Evolutionary conservation across 495 filamentous ascomycete species (phyloP).

Genomic region (Chaetomidium leptoderma): DNA sequence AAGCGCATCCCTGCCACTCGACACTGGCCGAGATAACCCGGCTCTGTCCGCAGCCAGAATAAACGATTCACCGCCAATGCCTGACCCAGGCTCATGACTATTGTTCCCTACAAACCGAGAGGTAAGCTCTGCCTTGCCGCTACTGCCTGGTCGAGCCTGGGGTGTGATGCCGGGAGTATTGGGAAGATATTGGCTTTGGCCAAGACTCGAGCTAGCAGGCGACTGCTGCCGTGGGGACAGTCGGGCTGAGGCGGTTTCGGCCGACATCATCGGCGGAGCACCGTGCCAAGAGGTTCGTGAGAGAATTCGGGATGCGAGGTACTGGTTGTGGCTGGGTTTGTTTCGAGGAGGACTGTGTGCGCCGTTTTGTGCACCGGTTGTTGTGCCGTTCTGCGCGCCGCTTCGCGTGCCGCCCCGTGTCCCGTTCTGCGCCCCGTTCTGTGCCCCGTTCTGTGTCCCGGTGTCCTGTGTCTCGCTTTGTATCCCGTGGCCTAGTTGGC

Average conservation of each 20-base stretch:
- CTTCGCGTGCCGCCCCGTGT: no score
- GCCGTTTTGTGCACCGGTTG: conserved; percentile 4
- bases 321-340: conserved; percentile 37
- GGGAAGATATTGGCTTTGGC: conserved; percentile 23
- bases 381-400: conserved; percentile 9
- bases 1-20: conserved; percentile 15
- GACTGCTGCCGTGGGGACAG: conserved; percentile 38
- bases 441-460: not conserved
- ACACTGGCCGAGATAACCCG: conserved; percentile 15
- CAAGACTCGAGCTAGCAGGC: conserved; percentile 21
- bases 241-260: conserved; percentile 48
- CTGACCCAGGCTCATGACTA: conserved; percentile 37
- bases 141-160: conserved; percentile 36
- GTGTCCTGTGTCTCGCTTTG: not conserved
- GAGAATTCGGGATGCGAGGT: conserved; percentile 56
- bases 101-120: conserved; percentile 48
- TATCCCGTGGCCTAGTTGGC: not conserved
- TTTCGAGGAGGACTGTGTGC: conserved; percentile 25
- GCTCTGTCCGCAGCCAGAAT: conserved; percentile 19
- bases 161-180: conserved; percentile 30
- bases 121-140: conserved; percentile 45
- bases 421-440: no score
- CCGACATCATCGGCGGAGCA: conserved; percentile 56
- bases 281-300: conserved; percentile 53
- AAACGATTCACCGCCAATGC: conserved; percentile 28